A percentile compares a stretch with the other conserved stretches of the same genome.
Conservation (phyloP, 192 early-diverging fungal species). For the Thamnidium elegans region DNA sequence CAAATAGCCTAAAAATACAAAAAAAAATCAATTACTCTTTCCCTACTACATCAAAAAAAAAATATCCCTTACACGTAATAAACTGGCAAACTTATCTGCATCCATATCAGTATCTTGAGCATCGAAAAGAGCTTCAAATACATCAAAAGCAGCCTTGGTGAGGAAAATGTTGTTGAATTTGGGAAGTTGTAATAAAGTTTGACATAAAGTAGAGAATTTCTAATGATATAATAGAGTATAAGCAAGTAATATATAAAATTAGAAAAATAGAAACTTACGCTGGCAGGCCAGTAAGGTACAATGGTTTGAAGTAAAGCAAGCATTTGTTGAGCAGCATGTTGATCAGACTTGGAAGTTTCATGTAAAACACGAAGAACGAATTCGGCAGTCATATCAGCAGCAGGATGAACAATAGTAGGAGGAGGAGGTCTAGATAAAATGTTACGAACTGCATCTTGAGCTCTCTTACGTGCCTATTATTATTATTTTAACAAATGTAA, state of each 20-base stretch:
- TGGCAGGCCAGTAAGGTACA: conserved; percentile 53
- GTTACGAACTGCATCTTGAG: conserved; percentile 76
- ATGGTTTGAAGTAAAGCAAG: conserved; percentile 69
- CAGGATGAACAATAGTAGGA: conserved; percentile 71
- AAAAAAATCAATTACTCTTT: not conserved
- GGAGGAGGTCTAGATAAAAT: conserved; percentile 73
- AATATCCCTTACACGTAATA: conserved; percentile 28
- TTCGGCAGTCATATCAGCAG: conserved; percentile 57
- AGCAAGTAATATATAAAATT: conserved; percentile 11
- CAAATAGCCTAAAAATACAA: conserved; percentile 45
- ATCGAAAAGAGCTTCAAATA: conserved; percentile 62
- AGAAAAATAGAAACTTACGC: conserved; percentile 28
- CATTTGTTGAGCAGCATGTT: conserved; percentile 59
- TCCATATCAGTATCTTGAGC: conserved; percentile 41
- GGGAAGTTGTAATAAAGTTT: conserved; percentile 73
- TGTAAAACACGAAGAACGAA: conserved; percentile 60
- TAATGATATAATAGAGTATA: conserved; percentile 17
- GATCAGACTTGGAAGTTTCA: conserved; percentile 51
- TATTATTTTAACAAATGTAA: not conserved
- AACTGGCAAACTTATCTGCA: conserved; percentile 31
- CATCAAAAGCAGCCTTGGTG: conserved; percentile 75
- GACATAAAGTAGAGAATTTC: conserved; percentile 63
- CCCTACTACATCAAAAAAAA: too few species aligned
- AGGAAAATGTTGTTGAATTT: conserved; percentile 76
- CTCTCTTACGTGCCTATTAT: conserved; percentile 72